Evolutionary conservation across 2,329 filamentous ascomycete genomes (phyloP), one percentile per base, ranked within the genome.

Genomic region (Colletotrichum sp.): DNA sequence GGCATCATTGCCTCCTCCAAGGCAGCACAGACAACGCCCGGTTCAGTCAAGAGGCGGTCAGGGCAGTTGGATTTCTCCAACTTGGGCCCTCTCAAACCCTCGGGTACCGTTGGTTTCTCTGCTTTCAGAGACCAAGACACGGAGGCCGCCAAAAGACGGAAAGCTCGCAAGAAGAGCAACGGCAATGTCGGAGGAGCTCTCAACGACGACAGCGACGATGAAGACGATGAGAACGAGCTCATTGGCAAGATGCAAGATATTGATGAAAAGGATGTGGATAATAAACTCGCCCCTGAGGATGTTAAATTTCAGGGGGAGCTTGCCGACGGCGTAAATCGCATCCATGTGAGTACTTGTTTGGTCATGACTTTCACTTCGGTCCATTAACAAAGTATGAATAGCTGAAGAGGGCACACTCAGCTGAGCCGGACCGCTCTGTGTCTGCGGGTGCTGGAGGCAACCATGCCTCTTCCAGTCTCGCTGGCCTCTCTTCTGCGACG

Each of bases 21-120:
- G 83, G 85, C 90, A 16, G 87, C 92, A 26, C 91, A 93, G 72
- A 88, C 92, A 16, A 91, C 92, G 1, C 89, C 92, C 1, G 88
- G 88, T 52, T 89, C 90, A 9, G 85, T 87, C n/a, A 98, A 98
- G 85, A 91, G 96, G 80, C 93, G 95, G 80, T 98, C 96, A 5
- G 90, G 93, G 9, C 94, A 95, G 80, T 90, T 96, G 1, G 95
- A 98, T 85, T 96, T 99, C 81, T 93, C 95, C 16, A 95, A 91
- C 72, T 90, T 99, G 12, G 94, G 94, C 4, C 96, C 96, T 0
- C 88, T 99, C 26, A 98, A 98, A 83, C 90, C 95, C 4, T 92
- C 92, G n/a, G 96, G 96, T 30, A 96, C 95, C 1, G 95, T 98
- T 64, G 96, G 96, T 44, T 99, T 98, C 83, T 93, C 95, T 5